Evolutionary conservation across 2,329 filamentous ascomycete genomes (phyloP).

Genomic region (Alternaria gansuensis): DNA sequence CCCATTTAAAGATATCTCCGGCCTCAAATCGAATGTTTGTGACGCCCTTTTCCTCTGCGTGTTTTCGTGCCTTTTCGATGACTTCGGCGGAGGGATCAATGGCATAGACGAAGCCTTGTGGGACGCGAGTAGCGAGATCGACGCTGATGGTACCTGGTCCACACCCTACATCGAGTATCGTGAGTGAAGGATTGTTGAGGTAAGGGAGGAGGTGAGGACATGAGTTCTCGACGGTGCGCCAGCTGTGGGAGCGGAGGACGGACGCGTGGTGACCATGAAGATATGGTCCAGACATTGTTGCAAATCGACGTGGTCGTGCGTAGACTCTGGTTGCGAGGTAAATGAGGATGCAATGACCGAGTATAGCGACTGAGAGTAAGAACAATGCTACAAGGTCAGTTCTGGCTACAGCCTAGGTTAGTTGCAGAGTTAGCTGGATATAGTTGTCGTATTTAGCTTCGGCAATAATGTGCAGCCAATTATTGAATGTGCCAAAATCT

Average conservation of each 20-base stretch:
- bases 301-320: neutral
- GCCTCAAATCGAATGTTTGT: constrained; percentile 54
- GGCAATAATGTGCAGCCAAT: neutral
- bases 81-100: constrained; percentile 58
- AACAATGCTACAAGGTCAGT: neutral
- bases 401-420: constrained; percentile 6
- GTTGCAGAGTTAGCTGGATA: constrained; percentile 14
- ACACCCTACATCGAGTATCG: constrained; percentile 59
- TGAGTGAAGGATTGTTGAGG: constrained; percentile 40
- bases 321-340: neutral
- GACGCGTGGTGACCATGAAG: constrained; percentile 55
- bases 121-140: constrained; percentile 55
- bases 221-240: constrained; percentile 58
- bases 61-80: constrained; percentile 52
- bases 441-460: neutral
- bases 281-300: constrained; percentile 41
- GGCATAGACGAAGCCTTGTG: constrained; percentile 56
- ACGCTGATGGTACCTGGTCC: constrained; percentile 61
- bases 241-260: constrained; percentile 56
- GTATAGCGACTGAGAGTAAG: neutral
- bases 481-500: constrained; percentile 7
- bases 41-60: constrained; percentile 50
- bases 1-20: constrained; percentile 55
- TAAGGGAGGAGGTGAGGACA: constrained; percentile 52
- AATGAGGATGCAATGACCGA: neutral